These are phyloP conservation scores for Persicaria tinctoria DNA, from an alignment of 148 eudicot species.

Conservation along the genomic window DNA sequence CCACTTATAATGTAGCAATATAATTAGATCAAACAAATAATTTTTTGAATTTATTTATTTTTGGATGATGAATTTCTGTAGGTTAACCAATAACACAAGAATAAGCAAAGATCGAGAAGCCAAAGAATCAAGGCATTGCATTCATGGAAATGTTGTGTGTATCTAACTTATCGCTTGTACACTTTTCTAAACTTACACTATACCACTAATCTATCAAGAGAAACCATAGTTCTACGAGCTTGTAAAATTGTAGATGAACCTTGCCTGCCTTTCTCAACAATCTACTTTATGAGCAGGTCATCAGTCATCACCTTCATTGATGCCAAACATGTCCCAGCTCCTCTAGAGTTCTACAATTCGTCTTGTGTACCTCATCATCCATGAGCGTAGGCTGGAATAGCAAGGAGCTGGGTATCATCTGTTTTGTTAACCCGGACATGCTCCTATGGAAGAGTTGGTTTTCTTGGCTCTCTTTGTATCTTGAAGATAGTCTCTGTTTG, in stretches of 20 bases:
- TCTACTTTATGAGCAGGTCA: slow-evolving; percentile 54
- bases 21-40: too few species aligned
- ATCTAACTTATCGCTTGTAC: not conserved
- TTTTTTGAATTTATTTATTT: too few species aligned
- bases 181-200: slow-evolving; percentile 6
- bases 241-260: slow-evolving; percentile 69
- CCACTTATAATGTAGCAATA: too few species aligned
- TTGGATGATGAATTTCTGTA: not conserved
- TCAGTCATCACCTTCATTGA: slow-evolving; percentile 23
- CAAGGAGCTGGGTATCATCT: not conserved
- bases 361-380: not conserved
- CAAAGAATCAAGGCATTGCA: not conserved
- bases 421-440: slow-evolving; percentile 1
- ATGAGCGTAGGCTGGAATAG: not conserved
- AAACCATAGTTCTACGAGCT: slow-evolving; percentile 62
- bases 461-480: not conserved
- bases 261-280: slow-evolving; percentile 73
- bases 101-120: not conserved
- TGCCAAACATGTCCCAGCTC: slow-evolving; percentile 18
- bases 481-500: not conserved
- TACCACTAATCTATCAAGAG: slow-evolving; percentile 2
- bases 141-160: not conserved
- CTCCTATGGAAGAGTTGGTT: not conserved
- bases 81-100: not conserved
- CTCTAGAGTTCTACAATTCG: not conserved